These are phyloP conservation scores for Cercophora newfieldiana DNA, from an alignment of 495 filamentous ascomycete genomes.

Conservation along the genomic window DNA sequence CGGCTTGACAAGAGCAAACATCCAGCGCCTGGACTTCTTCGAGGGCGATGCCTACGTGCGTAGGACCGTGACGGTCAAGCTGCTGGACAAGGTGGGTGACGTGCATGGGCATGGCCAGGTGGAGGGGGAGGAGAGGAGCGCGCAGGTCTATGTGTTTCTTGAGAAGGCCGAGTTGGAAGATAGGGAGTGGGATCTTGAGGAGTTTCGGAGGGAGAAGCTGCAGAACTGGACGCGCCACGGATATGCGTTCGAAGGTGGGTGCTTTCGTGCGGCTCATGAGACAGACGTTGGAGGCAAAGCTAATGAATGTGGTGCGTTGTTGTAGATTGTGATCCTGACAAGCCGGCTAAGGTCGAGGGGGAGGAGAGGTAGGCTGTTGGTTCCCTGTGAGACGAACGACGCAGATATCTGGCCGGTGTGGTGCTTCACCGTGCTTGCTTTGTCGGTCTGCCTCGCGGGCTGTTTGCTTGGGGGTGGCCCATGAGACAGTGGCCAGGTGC, in stretches of 20 bases:
- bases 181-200: constrained; percentile 79
- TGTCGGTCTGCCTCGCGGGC: background rate
- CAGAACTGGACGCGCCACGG: constrained; percentile 48
- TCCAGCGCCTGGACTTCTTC: constrained; percentile 76
- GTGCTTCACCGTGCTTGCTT: background rate
- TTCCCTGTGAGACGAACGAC: background rate
- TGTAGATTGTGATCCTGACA: constrained; percentile 28
- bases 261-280: background rate
- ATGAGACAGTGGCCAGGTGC: background rate
- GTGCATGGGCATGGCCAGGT: constrained; percentile 45
- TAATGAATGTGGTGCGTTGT: background rate
- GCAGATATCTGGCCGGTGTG: background rate
- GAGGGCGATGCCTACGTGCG: constrained; percentile 78
- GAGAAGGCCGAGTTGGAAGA: constrained; percentile 55
- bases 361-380: background rate
- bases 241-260: constrained; percentile 39
- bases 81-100: constrained; percentile 48
- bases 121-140: constrained; percentile 60
- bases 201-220: constrained; percentile 70
- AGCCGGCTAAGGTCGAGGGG: constrained; percentile 23
- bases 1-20: constrained; percentile 74
- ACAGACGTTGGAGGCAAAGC: background rate
- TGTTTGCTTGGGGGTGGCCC: background rate
- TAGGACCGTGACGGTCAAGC: constrained; percentile 56
- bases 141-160: constrained; percentile 80